Evolutionary conservation across 2,329 filamentous ascomycete genomes (phyloP).

Genomic region (Cladosporium sp.): DNA sequence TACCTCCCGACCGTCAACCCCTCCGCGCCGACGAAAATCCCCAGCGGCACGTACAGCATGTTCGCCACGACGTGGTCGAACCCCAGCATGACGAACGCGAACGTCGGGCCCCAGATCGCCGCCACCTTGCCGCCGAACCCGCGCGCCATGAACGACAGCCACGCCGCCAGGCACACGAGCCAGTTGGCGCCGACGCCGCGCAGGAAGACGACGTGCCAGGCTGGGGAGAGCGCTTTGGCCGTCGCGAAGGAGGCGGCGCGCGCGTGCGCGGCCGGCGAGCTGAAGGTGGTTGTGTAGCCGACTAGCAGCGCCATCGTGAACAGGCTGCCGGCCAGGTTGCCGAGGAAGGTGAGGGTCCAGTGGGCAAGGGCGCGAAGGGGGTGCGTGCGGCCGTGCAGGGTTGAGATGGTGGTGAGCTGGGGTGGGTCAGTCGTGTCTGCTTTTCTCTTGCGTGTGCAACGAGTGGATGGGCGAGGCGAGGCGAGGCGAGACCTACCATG

Average conservation of each 20-base stretch:
- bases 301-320: slow-evolving; percentile 27
- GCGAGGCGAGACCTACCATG: slow-evolving; percentile 18
- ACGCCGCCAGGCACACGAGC: slow-evolving; percentile 52
- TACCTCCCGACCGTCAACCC: slow-evolving; percentile 45
- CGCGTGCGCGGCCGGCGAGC: slow-evolving; percentile 35
- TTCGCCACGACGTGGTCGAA: slow-evolving; percentile 49
- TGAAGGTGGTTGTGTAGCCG: slow-evolving; percentile 29
- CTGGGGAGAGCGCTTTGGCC: slow-evolving; percentile 44
- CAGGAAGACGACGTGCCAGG: slow-evolving; percentile 49
- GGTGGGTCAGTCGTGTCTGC: background rate
- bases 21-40: slow-evolving; percentile 44
- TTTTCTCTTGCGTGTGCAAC: background rate
- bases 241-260: slow-evolving; percentile 43
- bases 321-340: slow-evolving; percentile 28
- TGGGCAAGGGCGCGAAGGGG: slow-evolving; percentile 21
- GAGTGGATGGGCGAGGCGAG: background rate
- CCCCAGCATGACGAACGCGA: slow-evolving; percentile 42
- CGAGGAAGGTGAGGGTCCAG: slow-evolving; percentile 28
- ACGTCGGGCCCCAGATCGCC: slow-evolving; percentile 52
- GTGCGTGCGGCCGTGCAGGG: slow-evolving; percentile 35
- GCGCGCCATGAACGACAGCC: slow-evolving; percentile 42
- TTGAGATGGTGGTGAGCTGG: slow-evolving; percentile 40
- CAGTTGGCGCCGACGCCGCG: slow-evolving; percentile 51
- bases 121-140: slow-evolving; percentile 50
- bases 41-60: slow-evolving; percentile 36